Evolutionary conservation across 306 rosid species (phyloP).

Genomic region (Arachis hypogaea): DNA sequence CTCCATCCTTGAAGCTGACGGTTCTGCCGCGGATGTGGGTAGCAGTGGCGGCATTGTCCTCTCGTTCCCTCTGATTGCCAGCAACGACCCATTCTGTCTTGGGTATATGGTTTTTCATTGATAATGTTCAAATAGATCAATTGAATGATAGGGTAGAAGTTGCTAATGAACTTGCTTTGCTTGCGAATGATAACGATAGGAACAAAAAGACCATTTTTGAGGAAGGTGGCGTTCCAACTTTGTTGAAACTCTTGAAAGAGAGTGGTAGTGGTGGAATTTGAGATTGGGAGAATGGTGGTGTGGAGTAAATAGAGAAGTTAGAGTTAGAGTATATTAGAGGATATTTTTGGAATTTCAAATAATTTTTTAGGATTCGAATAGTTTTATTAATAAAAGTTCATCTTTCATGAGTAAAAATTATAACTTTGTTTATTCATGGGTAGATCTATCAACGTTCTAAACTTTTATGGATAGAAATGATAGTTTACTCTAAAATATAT

Average conservation of each 20-base stretch:
- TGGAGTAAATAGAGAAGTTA: no score
- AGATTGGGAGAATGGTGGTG: no score
- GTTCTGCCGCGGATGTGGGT: not conserved
- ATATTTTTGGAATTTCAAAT: no score
- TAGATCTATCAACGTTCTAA: no score
- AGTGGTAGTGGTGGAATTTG: not conserved
- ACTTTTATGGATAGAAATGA: no score
- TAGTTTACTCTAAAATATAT: no score
- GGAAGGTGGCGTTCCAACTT: conserved; percentile 65
- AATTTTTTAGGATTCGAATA: no score
- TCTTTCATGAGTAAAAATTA: no score
- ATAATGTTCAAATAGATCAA: conserved; percentile 70
- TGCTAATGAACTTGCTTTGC: conserved; percentile 57
- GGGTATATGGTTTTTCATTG: conserved; percentile 79
- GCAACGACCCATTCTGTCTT: conserved; percentile 79
- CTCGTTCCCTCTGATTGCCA: conserved; percentile 73
- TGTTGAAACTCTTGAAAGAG: conserved; percentile 74
- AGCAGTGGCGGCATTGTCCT: conserved; percentile 49
- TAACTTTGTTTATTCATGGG: no score
- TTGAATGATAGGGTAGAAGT: conserved; percentile 62
- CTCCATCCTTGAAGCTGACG: conserved; percentile 51
- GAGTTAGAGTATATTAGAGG: no score
- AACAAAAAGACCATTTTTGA: conserved; percentile 72
- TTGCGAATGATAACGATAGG: conserved; percentile 70
- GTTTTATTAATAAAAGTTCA: no score